phyloP scores from a whole-genome alignment of 306 rosid genomes.

The Begonia masoniana region DNA sequence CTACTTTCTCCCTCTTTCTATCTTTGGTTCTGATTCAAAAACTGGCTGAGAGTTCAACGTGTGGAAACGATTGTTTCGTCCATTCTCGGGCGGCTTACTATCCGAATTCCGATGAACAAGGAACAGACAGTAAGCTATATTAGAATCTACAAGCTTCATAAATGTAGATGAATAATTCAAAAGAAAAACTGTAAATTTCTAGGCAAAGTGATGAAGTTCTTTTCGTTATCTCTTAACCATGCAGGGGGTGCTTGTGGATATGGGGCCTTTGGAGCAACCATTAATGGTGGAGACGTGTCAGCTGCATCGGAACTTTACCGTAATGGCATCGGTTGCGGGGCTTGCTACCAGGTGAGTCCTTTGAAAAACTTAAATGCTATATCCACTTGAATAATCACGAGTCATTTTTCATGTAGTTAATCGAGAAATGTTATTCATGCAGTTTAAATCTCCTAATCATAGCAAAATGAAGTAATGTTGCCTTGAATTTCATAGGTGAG shows the following conservation, averaged over 20 bases:
- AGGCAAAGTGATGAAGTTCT: no score
- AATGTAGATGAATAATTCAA: neutral
- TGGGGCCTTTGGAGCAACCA: conserved; percentile 80
- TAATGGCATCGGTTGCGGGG: conserved; percentile 82
- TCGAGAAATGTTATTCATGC: no score
- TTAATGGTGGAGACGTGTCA: conserved; percentile 78
- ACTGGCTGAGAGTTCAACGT: conserved; percentile 34
- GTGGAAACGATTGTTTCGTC: conserved; percentile 38
- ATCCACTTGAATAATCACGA: no score
- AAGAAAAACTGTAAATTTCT: neutral
- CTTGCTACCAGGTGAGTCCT: conserved; percentile 75
- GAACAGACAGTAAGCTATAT: conserved; percentile 56
- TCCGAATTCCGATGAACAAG: conserved; percentile 59
- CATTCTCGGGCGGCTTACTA: conserved; percentile 75
- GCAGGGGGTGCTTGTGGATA: conserved; percentile 75
- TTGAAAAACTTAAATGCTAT: no score
- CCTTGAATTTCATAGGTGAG: conserved; percentile 39
- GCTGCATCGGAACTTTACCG: conserved; percentile 72
- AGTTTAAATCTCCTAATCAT: no score
- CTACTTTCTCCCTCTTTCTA: conserved; percentile 22
- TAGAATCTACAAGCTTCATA: neutral
- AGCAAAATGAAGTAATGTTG: no score
- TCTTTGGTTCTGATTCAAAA: conserved; percentile 42
- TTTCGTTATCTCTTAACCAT: neutral
- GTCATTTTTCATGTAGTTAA: no score